Conservation (phyloP, 768 basidiomycete genomes). For the Tylopilus subfusipes region DNA sequence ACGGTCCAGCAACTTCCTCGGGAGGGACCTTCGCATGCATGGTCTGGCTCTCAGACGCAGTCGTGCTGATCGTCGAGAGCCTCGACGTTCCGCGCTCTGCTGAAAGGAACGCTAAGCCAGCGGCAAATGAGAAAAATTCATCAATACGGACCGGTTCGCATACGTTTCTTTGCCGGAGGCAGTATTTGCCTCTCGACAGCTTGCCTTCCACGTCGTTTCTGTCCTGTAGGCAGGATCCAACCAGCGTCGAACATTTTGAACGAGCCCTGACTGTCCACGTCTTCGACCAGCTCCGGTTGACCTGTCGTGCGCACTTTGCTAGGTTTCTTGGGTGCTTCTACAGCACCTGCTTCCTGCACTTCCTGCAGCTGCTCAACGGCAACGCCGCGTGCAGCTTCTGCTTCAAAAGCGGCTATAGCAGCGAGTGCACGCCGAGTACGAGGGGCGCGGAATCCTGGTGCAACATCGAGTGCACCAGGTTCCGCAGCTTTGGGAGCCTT, state of each 20-base stretch:
- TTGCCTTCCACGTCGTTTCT: constrained; percentile 58
- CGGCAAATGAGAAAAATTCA: not conserved
- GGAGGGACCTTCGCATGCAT: constrained; percentile 23
- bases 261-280: constrained; percentile 65
- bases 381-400: constrained; percentile 29
- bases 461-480: constrained; percentile 33
- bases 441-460: constrained; percentile 47
- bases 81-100: constrained; percentile 39
- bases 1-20: constrained; percentile 27
- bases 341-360: constrained; percentile 4
- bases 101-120: not conserved
- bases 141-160: constrained; percentile 40
- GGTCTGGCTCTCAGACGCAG: constrained; percentile 45
- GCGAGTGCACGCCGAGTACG: constrained; percentile 45
- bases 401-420: constrained; percentile 43
- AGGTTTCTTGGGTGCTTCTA: constrained; percentile 28
- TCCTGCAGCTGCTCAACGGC: constrained; percentile 9
- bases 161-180: constrained; percentile 55
- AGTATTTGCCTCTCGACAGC: constrained; percentile 41
- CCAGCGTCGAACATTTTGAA: constrained; percentile 84
- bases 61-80: constrained; percentile 46
- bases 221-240: constrained; percentile 81
- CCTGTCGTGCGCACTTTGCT: constrained; percentile 21
- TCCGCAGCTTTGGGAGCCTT: constrained; percentile 21
- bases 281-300: constrained; percentile 52